phyloP scores from a whole-genome alignment of 768 basidiomycete genomes.

The Rhizopogon salebrosus region DNA sequence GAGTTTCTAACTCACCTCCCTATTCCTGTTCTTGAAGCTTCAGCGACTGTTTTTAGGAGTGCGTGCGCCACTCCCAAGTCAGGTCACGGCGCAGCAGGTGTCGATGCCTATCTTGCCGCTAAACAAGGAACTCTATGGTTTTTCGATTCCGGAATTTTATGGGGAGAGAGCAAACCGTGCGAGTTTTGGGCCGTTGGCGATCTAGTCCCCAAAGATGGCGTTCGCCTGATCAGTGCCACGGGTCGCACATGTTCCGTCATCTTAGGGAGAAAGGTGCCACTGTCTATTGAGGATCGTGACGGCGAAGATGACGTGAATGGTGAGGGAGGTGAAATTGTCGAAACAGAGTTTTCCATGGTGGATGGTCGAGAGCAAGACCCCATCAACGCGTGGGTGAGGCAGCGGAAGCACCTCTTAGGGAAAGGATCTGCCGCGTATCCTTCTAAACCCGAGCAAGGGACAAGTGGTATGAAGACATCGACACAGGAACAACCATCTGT shows the following conservation, averaged over 20 bases:
- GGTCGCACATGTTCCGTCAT: conserved; percentile 66
- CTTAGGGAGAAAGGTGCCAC: conserved; percentile 33
- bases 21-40: conserved; percentile 42
- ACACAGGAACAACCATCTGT: not conserved
- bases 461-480: conserved; percentile 4
- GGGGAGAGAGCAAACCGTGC: conserved; percentile 73
- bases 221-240: conserved; percentile 55
- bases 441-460: not conserved
- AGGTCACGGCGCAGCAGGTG: conserved; percentile 44
- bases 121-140: conserved; percentile 74
- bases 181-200: conserved; percentile 64
- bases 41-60: conserved; percentile 50
- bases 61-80: conserved; percentile 32
- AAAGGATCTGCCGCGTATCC: conserved; percentile 1
- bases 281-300: not conserved
- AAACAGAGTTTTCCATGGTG: conserved; percentile 68
- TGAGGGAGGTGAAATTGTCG: conserved; percentile 40
- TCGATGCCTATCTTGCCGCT: conserved; percentile 68
- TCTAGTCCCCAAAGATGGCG: conserved; percentile 50
- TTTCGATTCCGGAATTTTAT: conserved; percentile 58
- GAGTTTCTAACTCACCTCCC: conserved; percentile 47
- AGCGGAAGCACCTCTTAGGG: conserved; percentile 54
- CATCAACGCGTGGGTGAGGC: conserved; percentile 61
- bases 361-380: conserved; percentile 65
- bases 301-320: conserved; percentile 30